Base-by-base conservation (phyloP, 83 land plant genomes). In the Diphasiastrum complanatum region DNA sequence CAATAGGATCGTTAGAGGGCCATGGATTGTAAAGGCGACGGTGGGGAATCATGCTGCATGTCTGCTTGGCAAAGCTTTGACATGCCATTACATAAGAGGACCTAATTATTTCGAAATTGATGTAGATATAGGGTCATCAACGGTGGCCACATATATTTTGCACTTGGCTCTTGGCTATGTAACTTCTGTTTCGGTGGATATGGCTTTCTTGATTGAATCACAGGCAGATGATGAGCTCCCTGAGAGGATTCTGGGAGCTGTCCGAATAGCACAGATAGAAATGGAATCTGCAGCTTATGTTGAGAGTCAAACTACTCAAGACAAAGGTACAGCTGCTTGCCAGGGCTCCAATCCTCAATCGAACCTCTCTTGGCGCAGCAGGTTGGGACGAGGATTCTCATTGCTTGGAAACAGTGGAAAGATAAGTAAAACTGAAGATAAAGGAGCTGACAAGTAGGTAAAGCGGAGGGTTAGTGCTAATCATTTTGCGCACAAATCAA, bases 41-140 rank as follows among this genome's bases (percentile, higher is more conserved):
- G 96, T 85, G 20, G 97, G 97, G 25, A 92, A 78, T 52, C 76
- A 92, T 63, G 77, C 82, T 5, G 91, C 97, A 0, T 92, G 97
- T 56, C 62, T 92, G 37, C 75, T 92, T 8, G 97, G 97, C n/a
- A 85, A 72, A 47, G 96, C 96, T 10, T 74, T 92, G 49, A 83
- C 79, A 0, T 79, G 85, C 28, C 66, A 59, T 28, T 90, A 92
- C 49, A 70, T 80, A 18, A 68, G 74, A n/a, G 96, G 96, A 10
- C 61, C 67, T 4, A 80, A 89, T 47, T 92, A 92, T 49, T 50
- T 92, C 32, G 98, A 92, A 66, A 79, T 92, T 36, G 98, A 92
- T 45, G 96, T 92, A 4, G 98, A 92, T 45, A 89, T 92, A 19
- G 84, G 82, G 2, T 85, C 91, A 29, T 92, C 98, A 4, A 74